These are phyloP conservation scores for Dovyalis caffra DNA, from an alignment of 345 rosid species.

Conservation along the genomic window DNA sequence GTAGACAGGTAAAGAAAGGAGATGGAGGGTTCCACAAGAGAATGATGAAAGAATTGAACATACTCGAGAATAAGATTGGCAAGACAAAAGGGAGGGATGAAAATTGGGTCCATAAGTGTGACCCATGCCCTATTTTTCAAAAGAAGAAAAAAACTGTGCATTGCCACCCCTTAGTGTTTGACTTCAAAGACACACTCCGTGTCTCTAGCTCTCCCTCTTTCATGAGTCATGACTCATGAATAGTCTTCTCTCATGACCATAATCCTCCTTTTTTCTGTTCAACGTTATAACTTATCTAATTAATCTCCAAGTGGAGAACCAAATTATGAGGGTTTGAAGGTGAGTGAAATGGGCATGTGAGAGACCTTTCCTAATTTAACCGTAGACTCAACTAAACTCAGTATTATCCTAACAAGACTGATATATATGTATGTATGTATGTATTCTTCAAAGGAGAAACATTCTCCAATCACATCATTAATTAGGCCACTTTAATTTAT, in stretches of 20 bases:
- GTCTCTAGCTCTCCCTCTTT: background rate
- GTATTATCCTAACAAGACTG: background rate
- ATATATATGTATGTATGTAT: too few relatives aligned
- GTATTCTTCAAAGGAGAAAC: background rate
- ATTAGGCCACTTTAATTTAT: background rate
- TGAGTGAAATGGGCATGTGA: conserved; percentile 39
- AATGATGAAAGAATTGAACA: conserved; percentile 74
- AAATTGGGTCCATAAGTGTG: background rate
- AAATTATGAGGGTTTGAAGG: conserved; percentile 53
- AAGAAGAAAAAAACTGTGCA: background rate
- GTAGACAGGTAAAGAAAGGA: conserved; percentile 14
- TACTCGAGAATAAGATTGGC: conserved; percentile 25
- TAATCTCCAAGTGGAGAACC: conserved; percentile 50
- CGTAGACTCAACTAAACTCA: background rate
- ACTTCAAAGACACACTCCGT: conserved; percentile 20
- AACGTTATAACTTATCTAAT: conserved; percentile 7
- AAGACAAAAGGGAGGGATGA: conserved; percentile 3
- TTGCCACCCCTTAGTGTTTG: conserved; percentile 27
- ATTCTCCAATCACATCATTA: background rate
- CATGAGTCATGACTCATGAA: background rate
- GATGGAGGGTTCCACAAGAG: conserved; percentile 44
- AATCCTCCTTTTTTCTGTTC: conserved; percentile 3
- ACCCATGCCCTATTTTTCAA: conserved; percentile 19
- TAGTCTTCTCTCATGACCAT: background rate
- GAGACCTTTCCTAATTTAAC: conserved; percentile 33